A percentile compares a stretch with the other conserved stretches of the same genome.
These are phyloP conservation scores for Colletotrichum sp. DNA, from an alignment of 2,329 filamentous ascomycete genomes.

Conservation along the genomic window DNA sequence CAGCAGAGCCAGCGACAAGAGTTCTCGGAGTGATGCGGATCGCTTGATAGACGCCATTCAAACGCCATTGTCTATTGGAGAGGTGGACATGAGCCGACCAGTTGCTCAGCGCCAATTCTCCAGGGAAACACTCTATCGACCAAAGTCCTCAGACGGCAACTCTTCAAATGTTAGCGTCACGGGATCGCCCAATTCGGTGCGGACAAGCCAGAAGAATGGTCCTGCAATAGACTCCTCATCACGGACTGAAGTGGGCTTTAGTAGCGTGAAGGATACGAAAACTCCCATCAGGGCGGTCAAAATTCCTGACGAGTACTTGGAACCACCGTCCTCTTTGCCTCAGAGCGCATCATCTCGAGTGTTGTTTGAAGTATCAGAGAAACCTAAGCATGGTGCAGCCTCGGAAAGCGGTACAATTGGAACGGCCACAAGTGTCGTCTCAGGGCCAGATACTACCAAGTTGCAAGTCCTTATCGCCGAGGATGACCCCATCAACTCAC, in stretches of 20 bases:
- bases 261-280: slow-evolving; percentile 47
- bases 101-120: slow-evolving; percentile 24
- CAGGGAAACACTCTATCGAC: slow-evolving; percentile 9
- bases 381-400: neutral
- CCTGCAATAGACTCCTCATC: slow-evolving; percentile 23
- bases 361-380: slow-evolving; percentile 40
- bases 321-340: slow-evolving; percentile 31
- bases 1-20: slow-evolving; percentile 49
- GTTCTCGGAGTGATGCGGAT: slow-evolving; percentile 68
- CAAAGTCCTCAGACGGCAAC: neutral
- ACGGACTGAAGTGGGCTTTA: slow-evolving; percentile 35
- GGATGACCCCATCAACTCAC: slow-evolving; percentile 87
- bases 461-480: slow-evolving; percentile 80
- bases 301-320: slow-evolving; percentile 50
- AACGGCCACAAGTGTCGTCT: slow-evolving; percentile 4
- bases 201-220: slow-evolving; percentile 20
- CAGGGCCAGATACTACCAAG: slow-evolving; percentile 32
- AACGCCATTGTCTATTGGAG: slow-evolving; percentile 52
- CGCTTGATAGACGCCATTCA: slow-evolving; percentile 75
- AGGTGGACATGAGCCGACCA: neutral
- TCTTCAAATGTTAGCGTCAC: neutral
- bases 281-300: slow-evolving; percentile 53
- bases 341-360: slow-evolving; percentile 38
- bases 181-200: neutral
- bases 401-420: neutral